Evolutionary conservation across 176 grass and related monocot species (phyloP).

Genomic region (Coix lacrymajobi): DNA sequence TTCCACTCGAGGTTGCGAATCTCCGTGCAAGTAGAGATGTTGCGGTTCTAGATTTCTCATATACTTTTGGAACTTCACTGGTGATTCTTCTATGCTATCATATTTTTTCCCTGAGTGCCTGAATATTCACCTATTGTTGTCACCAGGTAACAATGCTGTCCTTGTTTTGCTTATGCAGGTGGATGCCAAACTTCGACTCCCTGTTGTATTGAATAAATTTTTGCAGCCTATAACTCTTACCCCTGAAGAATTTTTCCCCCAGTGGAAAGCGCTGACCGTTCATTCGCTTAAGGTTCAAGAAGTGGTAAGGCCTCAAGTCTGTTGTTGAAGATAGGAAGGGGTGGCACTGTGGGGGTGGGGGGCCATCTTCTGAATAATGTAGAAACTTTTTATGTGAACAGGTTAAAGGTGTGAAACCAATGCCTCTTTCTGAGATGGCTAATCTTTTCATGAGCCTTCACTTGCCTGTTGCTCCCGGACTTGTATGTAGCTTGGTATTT

Average conservation of each 20-base stretch:
- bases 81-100: constrained; percentile 27
- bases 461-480: constrained; percentile 77
- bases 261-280: constrained; percentile 87
- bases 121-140: neutral
- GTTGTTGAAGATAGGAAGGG: neutral
- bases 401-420: constrained; percentile 90
- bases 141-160: neutral
- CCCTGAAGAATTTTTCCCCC: constrained; percentile 91
- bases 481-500: constrained; percentile 54
- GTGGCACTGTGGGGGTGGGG: neutral
- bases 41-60: constrained; percentile 98
- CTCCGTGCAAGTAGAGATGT: constrained; percentile 92
- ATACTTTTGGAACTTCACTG: constrained; percentile 71
- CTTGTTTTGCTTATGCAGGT: constrained; percentile 53
- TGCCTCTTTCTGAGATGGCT: constrained; percentile 79
- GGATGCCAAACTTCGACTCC: constrained; percentile 72
- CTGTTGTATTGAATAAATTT: constrained; percentile 89
- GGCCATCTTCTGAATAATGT: neutral
- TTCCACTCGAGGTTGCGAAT: constrained; percentile 85
- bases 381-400: constrained; percentile 38
- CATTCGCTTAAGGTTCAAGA: constrained; percentile 92
- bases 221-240: constrained; percentile 76
- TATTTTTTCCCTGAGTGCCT: constrained; percentile 7
- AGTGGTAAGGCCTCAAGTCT: constrained; percentile 64
- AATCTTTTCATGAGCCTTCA: constrained; percentile 79